Base-by-base conservation (phyloP, 164 flowering plant genomes). In the Sextonia rubra region DNA sequence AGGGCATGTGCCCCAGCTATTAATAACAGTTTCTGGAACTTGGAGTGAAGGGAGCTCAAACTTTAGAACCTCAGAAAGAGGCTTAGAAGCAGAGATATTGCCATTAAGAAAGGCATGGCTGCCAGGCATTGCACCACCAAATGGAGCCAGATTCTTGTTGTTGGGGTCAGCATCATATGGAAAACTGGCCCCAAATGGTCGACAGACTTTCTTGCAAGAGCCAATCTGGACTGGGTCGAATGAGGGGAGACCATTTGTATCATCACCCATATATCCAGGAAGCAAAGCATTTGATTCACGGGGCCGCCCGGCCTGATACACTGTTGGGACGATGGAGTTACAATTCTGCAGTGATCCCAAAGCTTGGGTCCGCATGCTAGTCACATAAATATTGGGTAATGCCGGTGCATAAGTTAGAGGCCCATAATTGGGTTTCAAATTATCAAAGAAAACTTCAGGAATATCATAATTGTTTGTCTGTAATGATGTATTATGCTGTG, bases 11-110 rank as follows among this genome's bases (percentile, higher is more conserved):
- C 76, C 89, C 97, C 91, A 86, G 79, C 80, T 74, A 80, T 87
- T 83, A 61, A 86, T 79, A 64, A 82, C 87, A 78, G 85, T 74
- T 71, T 87, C 90, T 80, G 86, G 72, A 89, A 87, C 86, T 95
- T 95, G 99, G 98, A 95, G 86, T 91, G 99, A 95, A 95, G 99
- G 99, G 98, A 95, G 99, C 96, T 95, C 99, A 89, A 77, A 75
- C 93, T 94, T 95, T 92, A 85, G 76, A 77, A 88, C 83, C 90
- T 76, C 88, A 1, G 73, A 47, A 64, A 74, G 20, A 80, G 91
- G 90, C 89, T 85, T 83, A 70, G 95, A 92, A 89, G 97, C 75
- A 87, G 98, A 89, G 86, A 83, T 79, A 76, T 84, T 89, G 89
- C 94, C 91, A 89, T 89, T 86, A 82, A 84, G 60, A 78, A 81